Base-by-base conservation (phyloP, 768 basidiomycete species). In the Leccinum imitatum region DNA sequence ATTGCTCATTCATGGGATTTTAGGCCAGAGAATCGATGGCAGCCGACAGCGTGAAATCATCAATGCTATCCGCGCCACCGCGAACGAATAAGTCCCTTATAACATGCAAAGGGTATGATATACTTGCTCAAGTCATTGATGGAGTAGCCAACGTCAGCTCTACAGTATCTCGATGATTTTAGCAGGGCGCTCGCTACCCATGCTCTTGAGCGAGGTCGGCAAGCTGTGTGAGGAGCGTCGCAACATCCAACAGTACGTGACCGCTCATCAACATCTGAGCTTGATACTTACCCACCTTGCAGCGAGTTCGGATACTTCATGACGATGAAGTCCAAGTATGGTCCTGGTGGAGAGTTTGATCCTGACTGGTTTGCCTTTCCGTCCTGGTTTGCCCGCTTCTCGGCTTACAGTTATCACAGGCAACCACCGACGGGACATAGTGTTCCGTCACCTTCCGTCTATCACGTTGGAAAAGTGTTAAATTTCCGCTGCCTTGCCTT, bases 311-410 rank as follows among this genome's bases (percentile, higher is more conserved):
- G 89, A 27, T 83, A 80, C 58, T 77, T 94, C 27, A 72, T 93
- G 60, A 78, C 79, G 65, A 79, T 88, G 79, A 86, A 84, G 71
- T 80, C 89, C 46, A 89, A 89, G 69, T 90, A 91, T 64, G 87
- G 87, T 6, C 86, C 90, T n/a, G 91, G 90, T 58, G 92, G 92
- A 54, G 87, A 91, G 71, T 93, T 89, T 67, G 88, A 92, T 67
- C 82, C 87, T 8, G 86, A 90, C n/a, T 93, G 92, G 91, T 86
- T 47, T 63, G 75, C 56, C 23, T 17, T 17, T 57, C 6, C 19
- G 21, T 53, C 37, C 19, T 33, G n/a, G 14, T 31, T 8, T 9
- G 7, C 21, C 17, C 4, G 39, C 17, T 6, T 7, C 35, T 58
- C 41, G 23, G 11, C 41, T 62, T 56, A 57, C 37, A 58, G 33